Conservation (phyloP, 495 filamentous ascomycete species). For the Wilcoxina mikolae region DNA sequence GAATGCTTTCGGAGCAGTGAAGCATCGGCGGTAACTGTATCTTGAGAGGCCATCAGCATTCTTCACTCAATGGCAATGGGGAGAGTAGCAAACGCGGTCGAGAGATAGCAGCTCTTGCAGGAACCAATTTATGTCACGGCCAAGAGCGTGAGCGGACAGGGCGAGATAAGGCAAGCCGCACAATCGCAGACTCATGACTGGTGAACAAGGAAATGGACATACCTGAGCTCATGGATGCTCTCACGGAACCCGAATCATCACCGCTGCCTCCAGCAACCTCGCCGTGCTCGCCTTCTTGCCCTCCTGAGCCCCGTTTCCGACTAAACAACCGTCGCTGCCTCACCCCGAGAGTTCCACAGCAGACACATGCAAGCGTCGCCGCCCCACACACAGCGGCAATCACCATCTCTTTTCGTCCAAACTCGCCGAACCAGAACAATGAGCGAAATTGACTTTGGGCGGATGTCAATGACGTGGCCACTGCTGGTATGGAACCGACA, state of each 20-base stretch:
- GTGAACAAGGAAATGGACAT: neutral
- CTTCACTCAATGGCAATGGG: neutral
- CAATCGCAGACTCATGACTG: too few relatives aligned
- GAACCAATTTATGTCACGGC: neutral
- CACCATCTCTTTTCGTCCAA: constrained; percentile 20
- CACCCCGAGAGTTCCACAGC: constrained; percentile 1
- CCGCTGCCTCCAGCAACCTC: neutral
- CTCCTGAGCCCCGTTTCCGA: constrained; percentile 4
- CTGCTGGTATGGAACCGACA: neutral
- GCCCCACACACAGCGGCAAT: constrained; percentile 23
- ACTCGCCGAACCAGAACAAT: neutral
- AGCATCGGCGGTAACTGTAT: neutral
- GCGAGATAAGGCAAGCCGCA: too few relatives aligned
- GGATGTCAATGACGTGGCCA: neutral
- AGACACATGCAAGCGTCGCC: constrained; percentile 19
- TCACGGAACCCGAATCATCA: neutral
- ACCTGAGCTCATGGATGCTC: neutral
- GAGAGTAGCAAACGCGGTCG: neutral
- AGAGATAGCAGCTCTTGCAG: neutral
- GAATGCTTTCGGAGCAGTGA: constrained; percentile 63
- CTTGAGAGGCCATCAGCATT: constrained; percentile 2
- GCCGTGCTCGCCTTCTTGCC: neutral
- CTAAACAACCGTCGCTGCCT: constrained; percentile 15
- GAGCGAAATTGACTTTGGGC: neutral
- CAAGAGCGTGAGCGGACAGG: neutral